phyloP scores from a whole-genome alignment of 768 basidiomycete genomes.

The Imleria badia region DNA sequence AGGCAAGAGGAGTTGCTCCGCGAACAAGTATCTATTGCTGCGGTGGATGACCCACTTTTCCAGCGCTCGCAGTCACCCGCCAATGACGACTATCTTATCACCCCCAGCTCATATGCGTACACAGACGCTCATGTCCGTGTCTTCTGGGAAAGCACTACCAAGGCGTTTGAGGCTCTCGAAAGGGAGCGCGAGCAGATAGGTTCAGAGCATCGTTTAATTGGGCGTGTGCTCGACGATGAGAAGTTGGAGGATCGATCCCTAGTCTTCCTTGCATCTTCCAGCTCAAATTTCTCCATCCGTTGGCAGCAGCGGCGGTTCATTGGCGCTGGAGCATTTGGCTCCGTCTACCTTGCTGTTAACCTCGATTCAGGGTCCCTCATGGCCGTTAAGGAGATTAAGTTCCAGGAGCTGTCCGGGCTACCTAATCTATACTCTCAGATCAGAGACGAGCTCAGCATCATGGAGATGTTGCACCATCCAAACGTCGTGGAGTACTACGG shows the following conservation, averaged over 20 bases:
- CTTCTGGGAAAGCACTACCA: slow-evolving; percentile 72
- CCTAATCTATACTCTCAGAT: slow-evolving; percentile 91
- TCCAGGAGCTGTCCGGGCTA: slow-evolving; percentile 87
- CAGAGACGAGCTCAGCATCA: slow-evolving; percentile 93
- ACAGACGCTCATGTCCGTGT: slow-evolving; percentile 65
- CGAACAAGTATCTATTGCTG: slow-evolving; percentile 51
- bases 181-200: slow-evolving; percentile 56
- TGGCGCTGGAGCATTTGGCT: slow-evolving; percentile 97
- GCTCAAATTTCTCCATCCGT: slow-evolving; percentile 90
- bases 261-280: slow-evolving; percentile 93
- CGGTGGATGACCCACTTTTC: slow-evolving; percentile 49
- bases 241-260: slow-evolving; percentile 92
- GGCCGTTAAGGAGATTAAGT: slow-evolving; percentile 99
- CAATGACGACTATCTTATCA: slow-evolving; percentile 33
- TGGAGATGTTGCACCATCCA: slow-evolving; percentile 97
- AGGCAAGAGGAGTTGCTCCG: slow-evolving; percentile 62
- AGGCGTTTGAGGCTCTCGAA: slow-evolving; percentile 65
- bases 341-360: slow-evolving; percentile 98
- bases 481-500: slow-evolving; percentile 99
- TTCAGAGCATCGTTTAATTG: slow-evolving; percentile 72
- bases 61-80: slow-evolving; percentile 40
- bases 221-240: slow-evolving; percentile 92
- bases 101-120: slow-evolving; percentile 40
- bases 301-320: slow-evolving; percentile 99
- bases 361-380: slow-evolving; percentile 93